Conservation (phyloP, 202 grass and related monocot genomes). For the Carex sylvatica region DNA sequence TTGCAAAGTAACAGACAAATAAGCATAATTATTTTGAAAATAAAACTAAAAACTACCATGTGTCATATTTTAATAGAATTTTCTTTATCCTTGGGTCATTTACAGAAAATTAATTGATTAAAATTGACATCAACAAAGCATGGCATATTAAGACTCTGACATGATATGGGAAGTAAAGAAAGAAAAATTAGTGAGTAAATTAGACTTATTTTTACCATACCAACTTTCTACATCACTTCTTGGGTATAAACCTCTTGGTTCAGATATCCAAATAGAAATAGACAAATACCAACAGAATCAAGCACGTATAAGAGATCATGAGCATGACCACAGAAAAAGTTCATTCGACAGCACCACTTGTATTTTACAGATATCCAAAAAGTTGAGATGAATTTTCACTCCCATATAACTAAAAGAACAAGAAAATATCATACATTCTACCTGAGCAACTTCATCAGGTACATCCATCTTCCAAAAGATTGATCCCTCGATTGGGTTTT, state of each 20-base stretch:
- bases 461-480: constrained; percentile 76
- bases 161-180: not conserved
- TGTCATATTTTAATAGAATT: not conserved
- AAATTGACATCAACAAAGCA: not conserved
- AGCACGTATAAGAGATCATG: no score
- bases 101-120: not conserved
- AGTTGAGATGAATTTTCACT: not conserved
- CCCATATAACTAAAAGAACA: not conserved
- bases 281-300: no score
- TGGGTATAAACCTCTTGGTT: not conserved
- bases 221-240: not conserved
- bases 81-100: not conserved
- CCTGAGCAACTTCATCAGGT: constrained; percentile 53
- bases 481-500: constrained; percentile 50
- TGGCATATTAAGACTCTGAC: no score
- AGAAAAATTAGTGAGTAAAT: not conserved
- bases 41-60: not conserved
- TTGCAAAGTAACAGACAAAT: constrained; percentile 10
- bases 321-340: no score
- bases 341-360: not conserved
- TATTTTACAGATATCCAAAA: not conserved
- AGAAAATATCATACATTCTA: not conserved
- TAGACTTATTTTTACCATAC: not conserved
- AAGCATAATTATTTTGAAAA: not conserved
- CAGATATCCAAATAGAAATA: no score